Base-by-base conservation (phyloP, 345 rosid genomes). In the Heritiera fomes region DNA sequence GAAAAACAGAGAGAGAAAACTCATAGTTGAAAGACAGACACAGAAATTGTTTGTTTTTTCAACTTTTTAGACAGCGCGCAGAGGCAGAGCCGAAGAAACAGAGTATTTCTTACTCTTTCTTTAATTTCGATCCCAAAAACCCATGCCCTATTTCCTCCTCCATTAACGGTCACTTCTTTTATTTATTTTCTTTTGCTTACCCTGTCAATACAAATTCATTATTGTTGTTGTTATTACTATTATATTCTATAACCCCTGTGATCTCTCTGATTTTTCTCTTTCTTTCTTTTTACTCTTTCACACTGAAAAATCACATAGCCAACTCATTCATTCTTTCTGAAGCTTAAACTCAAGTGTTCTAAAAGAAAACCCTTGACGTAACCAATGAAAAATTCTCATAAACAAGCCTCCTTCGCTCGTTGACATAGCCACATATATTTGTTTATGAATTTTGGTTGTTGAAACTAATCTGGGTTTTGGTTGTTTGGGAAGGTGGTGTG, bases 131-230 rank as follows among this genome's bases (percentile, higher is more conserved):
- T 40, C 69, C 72, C 80, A 56, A 15, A 76, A 83, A 84, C 70
- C 86, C 82, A 79, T 74, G 76, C 77, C 78, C 81, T 82, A 77
- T 80, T 70, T 78, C 53, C 15, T 71, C 86, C 82, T 73, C 76
- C 67, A 46, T 80, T 83, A 85, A 89, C 90, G 89, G 87, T 87
- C 84, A 80, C 78, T 76, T 80, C 77, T 60, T 34, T 34, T 34
- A 30, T 59, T 78, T 77, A 3, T 5, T 30, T 60, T 63, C 75
- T 61, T 49, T 75, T 49, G 8, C 63, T 43, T 65, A 46, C 60
- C 43, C 69, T 58, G 28, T 34, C 17, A 13, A 49, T 53, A 13
- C 32, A 45, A 68, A 41, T 9, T 17, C 78, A 67, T 50, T 67
- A 32, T 73, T 28, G 50, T 10, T 71, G 5, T 46, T 52, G 47